Conservation (phyloP, 306 rosid species). For the Vicia villosa region DNA sequence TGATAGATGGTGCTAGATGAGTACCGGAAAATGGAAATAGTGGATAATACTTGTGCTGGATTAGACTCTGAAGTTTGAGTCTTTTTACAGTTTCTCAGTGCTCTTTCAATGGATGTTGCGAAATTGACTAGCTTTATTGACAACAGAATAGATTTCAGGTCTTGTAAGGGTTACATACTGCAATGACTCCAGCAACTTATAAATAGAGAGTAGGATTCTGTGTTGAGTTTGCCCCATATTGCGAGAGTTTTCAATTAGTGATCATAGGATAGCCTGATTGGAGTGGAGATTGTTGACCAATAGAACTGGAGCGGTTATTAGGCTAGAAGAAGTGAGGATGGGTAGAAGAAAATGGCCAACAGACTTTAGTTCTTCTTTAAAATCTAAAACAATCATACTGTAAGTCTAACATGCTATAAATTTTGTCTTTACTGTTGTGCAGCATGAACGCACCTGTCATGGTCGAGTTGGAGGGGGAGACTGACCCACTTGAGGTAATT, state of each 20-base stretch:
- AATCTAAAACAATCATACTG: neutral
- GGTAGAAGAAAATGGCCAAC: neutral
- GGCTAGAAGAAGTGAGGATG: neutral
- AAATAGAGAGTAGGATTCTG: neutral
- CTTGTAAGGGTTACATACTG: neutral
- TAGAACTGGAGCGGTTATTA: neutral
- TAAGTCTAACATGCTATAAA: neutral
- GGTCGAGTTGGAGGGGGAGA: constrained; percentile 97
- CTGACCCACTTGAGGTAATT: constrained; percentile 91
- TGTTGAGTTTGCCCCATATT: neutral
- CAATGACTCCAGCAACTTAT: neutral
- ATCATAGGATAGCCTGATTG: neutral
- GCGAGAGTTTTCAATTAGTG: neutral
- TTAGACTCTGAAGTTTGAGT: too few relatives aligned
- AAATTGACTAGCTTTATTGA: neutral
- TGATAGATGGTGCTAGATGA: too few relatives aligned
- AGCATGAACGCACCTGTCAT: constrained; percentile 98
- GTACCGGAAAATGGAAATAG: too few relatives aligned
- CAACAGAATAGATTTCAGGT: neutral
- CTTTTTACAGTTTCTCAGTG: neutral
- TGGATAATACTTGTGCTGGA: too few relatives aligned
- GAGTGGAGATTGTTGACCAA: neutral
- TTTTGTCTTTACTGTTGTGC: constrained; percentile 36
- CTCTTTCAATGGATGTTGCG: neutral
- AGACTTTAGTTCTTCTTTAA: neutral